A percentile compares a stretch with the other conserved stretches of the same genome.
Evolutionary conservation across 2,329 filamentous ascomycete species (phyloP).

Genomic region (Penicillium italicum): DNA sequence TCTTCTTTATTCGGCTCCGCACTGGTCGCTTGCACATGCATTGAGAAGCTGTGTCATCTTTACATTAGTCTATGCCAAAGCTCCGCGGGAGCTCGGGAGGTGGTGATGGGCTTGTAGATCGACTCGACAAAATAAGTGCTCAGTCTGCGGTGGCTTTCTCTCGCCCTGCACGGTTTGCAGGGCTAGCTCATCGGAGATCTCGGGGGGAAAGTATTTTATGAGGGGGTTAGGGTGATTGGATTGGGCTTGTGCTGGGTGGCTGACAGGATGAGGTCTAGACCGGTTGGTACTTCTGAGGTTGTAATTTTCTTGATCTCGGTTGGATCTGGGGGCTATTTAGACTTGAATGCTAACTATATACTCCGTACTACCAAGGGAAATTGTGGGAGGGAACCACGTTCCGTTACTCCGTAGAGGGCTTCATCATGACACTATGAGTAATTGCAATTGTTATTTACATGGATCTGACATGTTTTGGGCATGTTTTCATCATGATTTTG

Average conservation of each 20-base stretch:
- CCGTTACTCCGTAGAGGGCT: conserved; percentile 7
- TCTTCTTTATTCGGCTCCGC: conserved; percentile 6
- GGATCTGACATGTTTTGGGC: neutral
- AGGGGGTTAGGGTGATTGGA: neutral
- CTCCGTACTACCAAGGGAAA: neutral
- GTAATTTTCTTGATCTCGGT: neutral
- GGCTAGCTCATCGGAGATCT: conserved; percentile 5
- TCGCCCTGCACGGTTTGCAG: neutral
- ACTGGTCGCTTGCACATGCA: conserved; percentile 24
- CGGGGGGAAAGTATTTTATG: neutral
- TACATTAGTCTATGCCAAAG: conserved; percentile 18
- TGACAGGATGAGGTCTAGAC: neutral
- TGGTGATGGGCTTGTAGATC: conserved; percentile 14
- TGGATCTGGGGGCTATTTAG: neutral
- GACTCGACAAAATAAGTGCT: conserved; percentile 23
- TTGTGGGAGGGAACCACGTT: neutral
- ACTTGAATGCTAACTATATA: neutral
- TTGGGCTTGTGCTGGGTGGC: neutral
- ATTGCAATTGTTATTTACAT: neutral
- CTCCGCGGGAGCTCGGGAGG: conserved; percentile 10
- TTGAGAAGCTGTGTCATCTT: conserved; percentile 17
- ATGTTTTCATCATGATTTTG: conserved; percentile 16
- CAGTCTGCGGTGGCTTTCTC: conserved; percentile 12
- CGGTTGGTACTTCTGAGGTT: neutral
- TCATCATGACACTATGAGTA: conserved; percentile 20